Evolutionary conservation across 208 protist genomes (phyloP).

Genomic region (Crithidia brevicula): DNA sequence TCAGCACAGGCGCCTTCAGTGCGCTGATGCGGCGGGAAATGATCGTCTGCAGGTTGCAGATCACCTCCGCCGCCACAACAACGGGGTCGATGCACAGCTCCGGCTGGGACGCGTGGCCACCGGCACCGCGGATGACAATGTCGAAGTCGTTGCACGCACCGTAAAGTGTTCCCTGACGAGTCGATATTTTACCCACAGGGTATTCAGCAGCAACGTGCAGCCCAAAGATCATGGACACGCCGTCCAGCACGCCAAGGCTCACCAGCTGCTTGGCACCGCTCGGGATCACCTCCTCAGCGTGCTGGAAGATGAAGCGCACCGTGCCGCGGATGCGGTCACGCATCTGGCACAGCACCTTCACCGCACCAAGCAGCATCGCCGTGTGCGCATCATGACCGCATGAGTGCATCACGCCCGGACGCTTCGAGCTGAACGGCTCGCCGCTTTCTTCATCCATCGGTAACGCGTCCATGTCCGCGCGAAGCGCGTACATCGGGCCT

Average conservation of each 20-base stretch:
- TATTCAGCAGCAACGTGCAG: slow-evolving; percentile 46
- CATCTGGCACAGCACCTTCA: slow-evolving; percentile 59
- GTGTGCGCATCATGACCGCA: slow-evolving; percentile 74
- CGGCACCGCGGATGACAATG: slow-evolving; percentile 63
- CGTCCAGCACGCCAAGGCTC: slow-evolving; percentile 49
- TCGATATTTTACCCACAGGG: slow-evolving; percentile 26
- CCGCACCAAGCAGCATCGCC: slow-evolving; percentile 71
- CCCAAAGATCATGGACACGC: slow-evolving; percentile 67
- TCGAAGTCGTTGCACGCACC: slow-evolving; percentile 72
- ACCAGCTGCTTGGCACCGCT: slow-evolving; percentile 68
- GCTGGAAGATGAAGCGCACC: slow-evolving; percentile 81
- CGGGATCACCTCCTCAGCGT: slow-evolving; percentile 69
- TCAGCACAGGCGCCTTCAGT: slow-evolving; percentile 59
- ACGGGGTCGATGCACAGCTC: slow-evolving; percentile 75
- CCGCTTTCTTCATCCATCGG: slow-evolving; percentile 62
- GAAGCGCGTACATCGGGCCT: slow-evolving; percentile 56
- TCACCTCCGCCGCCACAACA: slow-evolving; percentile 59
- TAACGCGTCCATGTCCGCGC: slow-evolving; percentile 72
- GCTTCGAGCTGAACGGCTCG: slow-evolving; percentile 58
- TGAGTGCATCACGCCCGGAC: slow-evolving; percentile 66
- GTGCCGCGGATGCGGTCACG: slow-evolving; percentile 54
- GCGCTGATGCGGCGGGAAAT: slow-evolving; percentile 68
- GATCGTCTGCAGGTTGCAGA: slow-evolving; percentile 66
- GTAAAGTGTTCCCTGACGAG: slow-evolving; percentile 40
- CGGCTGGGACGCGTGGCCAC: slow-evolving; percentile 74